Percentiles rank a stretch among this genome's conserved stretches.
Evolutionary conservation across 139 green algal genomes (phyloP).

Genomic region (Auxenochlorella pyrenoidosa): DNA sequence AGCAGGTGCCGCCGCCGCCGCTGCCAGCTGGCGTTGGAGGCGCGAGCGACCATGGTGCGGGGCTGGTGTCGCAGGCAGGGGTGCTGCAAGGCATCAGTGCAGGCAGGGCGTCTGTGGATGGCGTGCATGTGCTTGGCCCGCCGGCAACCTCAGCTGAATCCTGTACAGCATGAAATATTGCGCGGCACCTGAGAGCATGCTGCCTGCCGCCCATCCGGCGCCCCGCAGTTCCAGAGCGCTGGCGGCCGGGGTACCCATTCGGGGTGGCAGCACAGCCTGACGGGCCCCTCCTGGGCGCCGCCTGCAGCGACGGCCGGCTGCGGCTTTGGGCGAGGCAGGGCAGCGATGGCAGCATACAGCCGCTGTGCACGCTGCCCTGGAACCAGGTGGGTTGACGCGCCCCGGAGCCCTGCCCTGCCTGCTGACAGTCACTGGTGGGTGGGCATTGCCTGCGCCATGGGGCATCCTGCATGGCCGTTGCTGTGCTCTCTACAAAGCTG

Average conservation of each 20-base stretch:
- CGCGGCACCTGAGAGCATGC: background rate
- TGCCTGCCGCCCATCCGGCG: background rate
- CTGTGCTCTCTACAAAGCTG: background rate
- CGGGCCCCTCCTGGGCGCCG: conserved; percentile 18
- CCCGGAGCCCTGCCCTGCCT: background rate
- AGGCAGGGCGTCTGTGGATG: too few relatives aligned
- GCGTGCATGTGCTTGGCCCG: background rate
- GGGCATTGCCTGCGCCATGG: too few relatives aligned
- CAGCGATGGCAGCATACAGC: background rate
- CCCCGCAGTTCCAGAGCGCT: conserved; percentile 19
- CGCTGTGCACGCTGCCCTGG: conserved; percentile 32
- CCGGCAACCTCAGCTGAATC: too few relatives aligned
- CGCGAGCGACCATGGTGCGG: background rate
- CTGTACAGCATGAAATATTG: background rate
- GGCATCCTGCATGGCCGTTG: background rate
- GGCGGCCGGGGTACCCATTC: conserved; percentile 20
- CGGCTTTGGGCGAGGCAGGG: conserved; percentile 16
- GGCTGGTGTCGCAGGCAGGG: background rate
- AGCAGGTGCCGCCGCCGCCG: conserved; percentile 4
- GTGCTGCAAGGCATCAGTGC: too few relatives aligned
- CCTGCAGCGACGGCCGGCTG: conserved; percentile 31
- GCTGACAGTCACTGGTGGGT: background rate
- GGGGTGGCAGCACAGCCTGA: conserved; percentile 1
- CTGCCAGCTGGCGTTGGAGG: background rate
- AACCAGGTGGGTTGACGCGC: background rate